Conservation (phyloP, 176 grass and related monocot species). For the Oryza punctata region DNA sequence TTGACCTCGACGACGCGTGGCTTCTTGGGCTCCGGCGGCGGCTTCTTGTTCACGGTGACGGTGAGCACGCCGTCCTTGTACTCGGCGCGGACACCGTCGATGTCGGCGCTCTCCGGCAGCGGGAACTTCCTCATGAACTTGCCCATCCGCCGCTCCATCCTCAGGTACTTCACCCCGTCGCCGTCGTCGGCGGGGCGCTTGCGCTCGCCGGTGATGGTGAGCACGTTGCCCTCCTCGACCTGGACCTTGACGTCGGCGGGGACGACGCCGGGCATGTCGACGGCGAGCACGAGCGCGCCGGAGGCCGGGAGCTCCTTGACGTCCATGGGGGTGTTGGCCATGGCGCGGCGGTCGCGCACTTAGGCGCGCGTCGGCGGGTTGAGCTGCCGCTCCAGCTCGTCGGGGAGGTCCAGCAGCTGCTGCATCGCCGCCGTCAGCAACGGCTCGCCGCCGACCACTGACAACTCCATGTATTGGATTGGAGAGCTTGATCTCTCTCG, state of each 20-base stretch:
- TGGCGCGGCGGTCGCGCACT: slow-evolving; percentile 62
- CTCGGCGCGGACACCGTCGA: slow-evolving; percentile 45
- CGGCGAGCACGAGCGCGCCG: slow-evolving; percentile 43
- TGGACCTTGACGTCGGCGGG: slow-evolving; percentile 54
- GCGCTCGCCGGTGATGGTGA: slow-evolving; percentile 62
- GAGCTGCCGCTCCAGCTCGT: slow-evolving; percentile 60
- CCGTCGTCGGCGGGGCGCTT: slow-evolving; percentile 47
- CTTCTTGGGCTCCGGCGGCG: slow-evolving; percentile 62
- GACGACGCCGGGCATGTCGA: slow-evolving; percentile 59
- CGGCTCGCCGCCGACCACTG: slow-evolving; percentile 37
- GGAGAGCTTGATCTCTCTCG: background rate
- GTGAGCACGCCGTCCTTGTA: slow-evolving; percentile 67
- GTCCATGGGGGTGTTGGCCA: slow-evolving; percentile 66
- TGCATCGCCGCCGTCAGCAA: slow-evolving; percentile 28
- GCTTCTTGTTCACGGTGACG: slow-evolving; percentile 59
- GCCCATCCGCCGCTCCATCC: slow-evolving; percentile 70
- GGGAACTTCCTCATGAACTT: slow-evolving; percentile 70
- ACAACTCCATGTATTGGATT: too few relatives aligned
- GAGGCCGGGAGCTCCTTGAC: slow-evolving; percentile 61
- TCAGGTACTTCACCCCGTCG: slow-evolving; percentile 47
- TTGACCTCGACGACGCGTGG: slow-evolving; percentile 59
- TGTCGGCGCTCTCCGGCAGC: slow-evolving; percentile 46
- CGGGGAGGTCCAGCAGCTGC: slow-evolving; percentile 57
- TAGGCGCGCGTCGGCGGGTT: slow-evolving; percentile 60
- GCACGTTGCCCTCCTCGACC: slow-evolving; percentile 70